These are phyloP conservation scores for Soucietia sequanensis DNA, from an alignment of 805 yeast species.

Conservation along the genomic window DNA sequence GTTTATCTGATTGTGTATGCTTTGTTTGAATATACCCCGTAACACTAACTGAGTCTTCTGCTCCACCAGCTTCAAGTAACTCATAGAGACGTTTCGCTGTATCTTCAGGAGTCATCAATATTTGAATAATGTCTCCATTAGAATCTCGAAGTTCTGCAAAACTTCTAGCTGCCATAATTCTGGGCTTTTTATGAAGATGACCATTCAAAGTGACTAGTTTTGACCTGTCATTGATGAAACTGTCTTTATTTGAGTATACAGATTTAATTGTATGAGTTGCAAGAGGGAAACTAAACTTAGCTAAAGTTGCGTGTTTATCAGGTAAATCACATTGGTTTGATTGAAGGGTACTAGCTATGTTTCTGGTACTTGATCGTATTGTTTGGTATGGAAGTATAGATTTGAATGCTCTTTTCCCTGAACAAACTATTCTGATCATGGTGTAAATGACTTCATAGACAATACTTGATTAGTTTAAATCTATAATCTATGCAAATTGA, in stretches of 20 bases:
- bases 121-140: conserved; percentile 64
- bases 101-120: conserved; percentile 40
- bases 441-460: not conserved
- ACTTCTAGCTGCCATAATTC: conserved; percentile 62
- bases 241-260: not conserved
- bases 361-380: no score
- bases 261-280: conserved; percentile 28
- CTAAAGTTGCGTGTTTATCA: conserved; percentile 16
- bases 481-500: no score
- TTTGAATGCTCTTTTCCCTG: not conserved
- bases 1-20: conserved; percentile 19
- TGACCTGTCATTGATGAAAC: no score
- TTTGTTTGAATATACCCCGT: conserved; percentile 51
- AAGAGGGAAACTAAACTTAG: conserved; percentile 34
- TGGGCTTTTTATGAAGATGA: conserved; percentile 78
- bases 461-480: no score
- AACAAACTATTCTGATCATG: not conserved
- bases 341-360: no score
- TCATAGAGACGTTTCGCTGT: conserved; percentile 33
- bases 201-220: conserved; percentile 61
- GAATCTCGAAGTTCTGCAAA: conserved; percentile 78
- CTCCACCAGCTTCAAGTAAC: conserved; percentile 48
- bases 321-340: conserved; percentile 23
- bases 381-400: no score
- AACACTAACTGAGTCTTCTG: conserved; percentile 73